Evolutionary conservation across 2,329 filamentous ascomycete species (phyloP), one percentile per base, ranked within the genome.

Genomic region (Fusarium mexicanum): DNA sequence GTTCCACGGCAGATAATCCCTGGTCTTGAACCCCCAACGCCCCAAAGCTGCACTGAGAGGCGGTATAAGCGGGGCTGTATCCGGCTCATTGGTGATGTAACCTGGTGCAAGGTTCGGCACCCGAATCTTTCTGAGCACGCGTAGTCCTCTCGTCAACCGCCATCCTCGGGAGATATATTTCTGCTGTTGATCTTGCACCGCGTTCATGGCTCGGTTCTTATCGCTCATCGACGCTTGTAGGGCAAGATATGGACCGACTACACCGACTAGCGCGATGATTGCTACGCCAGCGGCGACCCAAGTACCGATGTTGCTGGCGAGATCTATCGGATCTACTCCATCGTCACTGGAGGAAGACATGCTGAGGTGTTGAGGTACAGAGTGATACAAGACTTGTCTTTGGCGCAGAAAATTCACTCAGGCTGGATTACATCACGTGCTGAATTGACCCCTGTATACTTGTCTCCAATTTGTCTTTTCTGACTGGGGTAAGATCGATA

Each of bases 371-470:
- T n/a, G 7, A 54, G 33, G 33, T 1, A 53, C 13, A 12, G 4
- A 0, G 18, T 22, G 0, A 17, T 1, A 38, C 14, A 22, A 7
- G 14, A n/a, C 9, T 3, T 9, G 24, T 17, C 35, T 13, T 38
- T 38, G n/a, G 20, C 16, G 35, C 35, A 13, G 20, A 38, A 54
- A 38, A 22, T 54, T 9, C 3, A 17, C 16, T 22, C 5, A 11
- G 11, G 2, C 5, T 35, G 16, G 17, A 51, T 35, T 33, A 33
- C 6, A 35, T 35, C 31, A 38, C 51, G 35, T 54, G 51, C 20
- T 9, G 2, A 37, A 5, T 29, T 29, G 3, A 38, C 24, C 51
- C 51, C 13, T 40, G 51, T 9, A 38, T 13, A 2, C 24, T 22
- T 53, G 8, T 20, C 50, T 38, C n/a, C 17, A 9, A 53, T 53